Evolutionary conservation across 2,329 filamentous ascomycete genomes (phyloP), one percentile per base, ranked within the genome.

Genomic region (Colletotrichum tabaci): DNA sequence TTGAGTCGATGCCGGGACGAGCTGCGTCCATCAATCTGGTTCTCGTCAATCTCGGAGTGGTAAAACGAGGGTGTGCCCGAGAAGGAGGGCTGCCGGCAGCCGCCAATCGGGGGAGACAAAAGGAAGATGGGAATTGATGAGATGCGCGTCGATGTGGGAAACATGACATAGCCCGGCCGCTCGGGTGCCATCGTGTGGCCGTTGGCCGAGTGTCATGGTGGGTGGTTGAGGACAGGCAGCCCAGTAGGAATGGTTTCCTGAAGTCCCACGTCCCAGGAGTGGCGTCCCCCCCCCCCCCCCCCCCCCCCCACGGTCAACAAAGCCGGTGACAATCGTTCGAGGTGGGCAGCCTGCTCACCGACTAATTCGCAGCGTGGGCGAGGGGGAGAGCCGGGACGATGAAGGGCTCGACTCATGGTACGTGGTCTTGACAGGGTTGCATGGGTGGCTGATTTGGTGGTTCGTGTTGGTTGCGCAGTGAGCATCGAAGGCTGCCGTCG

Each of bases 271-370:
- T n/a, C 30, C 9, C 42, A 23, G 9, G 9, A 49, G 47, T 62
- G 58, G 15, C 21, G 8, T 16, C 46, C 18, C 26, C 49, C 23
- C 40, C 55, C 47, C 49, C 23, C 40, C 55, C 47, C 30, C 7
- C 10, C 46, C 18, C 35, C 42, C 18, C 30, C 55, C 55, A 44
- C 63, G 67, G n/a, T 38, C 10, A 8, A 10, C 13, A 30, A 21
- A 16, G 30, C 47, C 15, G 42, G 35, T 4, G 16, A 42, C 44
- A 42, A 7, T 30, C 3, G 30, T 21, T 23, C 16, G 35, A 0
- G 47, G 46, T 46, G 26, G 56, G 15, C 3, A 57, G 38, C 30
- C 10, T 62, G 38, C 64, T 71, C 67, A 71, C 67, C 67, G 67
- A 71, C 64, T 61, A 23, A 63, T 66, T 18, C 13, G 18, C 62